Evolutionary conservation across 352 stramenopile genomes (phyloP).

Genomic region (Globisporangium alternatum): DNA sequence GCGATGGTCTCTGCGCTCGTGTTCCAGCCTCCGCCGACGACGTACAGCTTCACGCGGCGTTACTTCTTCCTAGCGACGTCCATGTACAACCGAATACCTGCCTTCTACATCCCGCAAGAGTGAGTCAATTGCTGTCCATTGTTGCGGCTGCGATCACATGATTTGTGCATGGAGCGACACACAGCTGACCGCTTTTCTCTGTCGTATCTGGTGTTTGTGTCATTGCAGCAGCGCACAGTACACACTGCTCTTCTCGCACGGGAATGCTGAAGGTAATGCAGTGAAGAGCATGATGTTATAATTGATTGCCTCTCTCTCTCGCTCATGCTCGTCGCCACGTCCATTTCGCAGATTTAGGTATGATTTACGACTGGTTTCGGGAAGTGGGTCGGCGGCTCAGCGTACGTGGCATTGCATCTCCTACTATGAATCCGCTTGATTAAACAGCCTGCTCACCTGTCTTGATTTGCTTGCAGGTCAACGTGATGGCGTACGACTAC

Average conservation of each 20-base stretch:
- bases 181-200: not conserved
- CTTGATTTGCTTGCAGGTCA: constrained; percentile 36
- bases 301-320: not conserved
- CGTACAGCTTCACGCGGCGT: constrained; percentile 73
- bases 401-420: constrained; percentile 23
- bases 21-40: constrained; percentile 83
- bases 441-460: not conserved
- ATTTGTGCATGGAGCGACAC: not conserved
- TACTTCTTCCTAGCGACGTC: constrained; percentile 94
- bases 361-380: constrained; percentile 97
- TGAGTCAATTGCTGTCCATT: constrained; percentile 26
- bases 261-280: constrained; percentile 91
- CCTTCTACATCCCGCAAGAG: constrained; percentile 94
- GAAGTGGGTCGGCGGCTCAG: constrained; percentile 84
- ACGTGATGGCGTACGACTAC: constrained; percentile 95
- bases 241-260: constrained; percentile 96
- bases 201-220: not conserved
- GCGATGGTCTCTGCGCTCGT: constrained; percentile 78
- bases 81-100: constrained; percentile 88
- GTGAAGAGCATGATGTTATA: not conserved
- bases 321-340: not conserved
- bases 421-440: not conserved
- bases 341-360: constrained; percentile 85
- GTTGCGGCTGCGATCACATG: not conserved
- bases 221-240: constrained; percentile 84